phyloP scores from a whole-genome alignment of 192 early-diverging fungal species.

The Neocallimastix lanati region DNA sequence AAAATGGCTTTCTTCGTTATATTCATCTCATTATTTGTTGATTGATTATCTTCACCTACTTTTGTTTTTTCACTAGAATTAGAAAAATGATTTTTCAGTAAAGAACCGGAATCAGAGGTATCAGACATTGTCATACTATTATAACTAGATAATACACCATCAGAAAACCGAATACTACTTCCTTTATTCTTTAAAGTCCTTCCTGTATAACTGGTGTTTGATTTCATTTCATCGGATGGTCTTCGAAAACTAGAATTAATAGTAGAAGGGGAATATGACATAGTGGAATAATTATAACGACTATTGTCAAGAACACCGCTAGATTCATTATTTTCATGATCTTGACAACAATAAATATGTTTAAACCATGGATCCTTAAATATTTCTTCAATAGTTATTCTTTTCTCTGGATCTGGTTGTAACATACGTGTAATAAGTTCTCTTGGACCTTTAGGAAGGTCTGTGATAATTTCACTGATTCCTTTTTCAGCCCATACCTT shows the following conservation, averaged over 20 bases:
- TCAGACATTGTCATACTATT: neutral
- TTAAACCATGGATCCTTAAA: neutral
- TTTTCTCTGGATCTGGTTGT: conserved; percentile 30
- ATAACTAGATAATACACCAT: neutral
- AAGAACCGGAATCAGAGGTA: too few relatives aligned
- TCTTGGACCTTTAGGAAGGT: conserved; percentile 1
- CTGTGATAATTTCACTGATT: conserved; percentile 13
- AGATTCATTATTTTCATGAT: neutral
- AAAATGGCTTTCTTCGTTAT: neutral
- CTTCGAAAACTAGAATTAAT: neutral
- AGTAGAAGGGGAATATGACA: neutral
- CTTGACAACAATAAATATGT: neutral
- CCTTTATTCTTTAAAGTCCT: neutral
- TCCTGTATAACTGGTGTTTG: neutral
- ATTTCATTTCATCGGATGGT: neutral
- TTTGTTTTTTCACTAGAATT: neutral
- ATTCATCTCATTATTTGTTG: neutral
- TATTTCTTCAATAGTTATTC: conserved; percentile 13
- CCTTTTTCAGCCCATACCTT: conserved; percentile 2
- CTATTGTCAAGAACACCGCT: too few relatives aligned
- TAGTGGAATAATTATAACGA: neutral
- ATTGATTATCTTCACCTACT: neutral
- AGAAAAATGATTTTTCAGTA: too few relatives aligned
- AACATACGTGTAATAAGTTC: conserved; percentile 38
- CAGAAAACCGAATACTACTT: neutral